Percentiles rank a stretch among this genome's conserved stretches.
phyloP scores from a whole-genome alignment of 805 yeast species.

The Wickerhamiella cacticola region DNA sequence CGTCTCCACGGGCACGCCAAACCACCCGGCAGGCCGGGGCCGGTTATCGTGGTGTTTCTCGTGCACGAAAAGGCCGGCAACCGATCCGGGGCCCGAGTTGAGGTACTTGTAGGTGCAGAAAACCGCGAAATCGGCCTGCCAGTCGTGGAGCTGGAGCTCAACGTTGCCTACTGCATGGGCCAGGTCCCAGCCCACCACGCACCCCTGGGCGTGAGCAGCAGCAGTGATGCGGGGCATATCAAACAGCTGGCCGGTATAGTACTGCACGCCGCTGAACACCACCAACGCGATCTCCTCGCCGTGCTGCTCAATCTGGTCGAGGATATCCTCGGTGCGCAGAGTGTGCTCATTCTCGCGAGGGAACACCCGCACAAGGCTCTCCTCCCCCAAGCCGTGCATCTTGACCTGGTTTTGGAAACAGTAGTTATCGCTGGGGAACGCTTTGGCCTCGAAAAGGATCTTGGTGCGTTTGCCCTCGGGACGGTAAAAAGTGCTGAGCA shows the following conservation, averaged over 20 bases:
- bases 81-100: slow-evolving; percentile 88
- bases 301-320: slow-evolving; percentile 42
- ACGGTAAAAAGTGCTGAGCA: slow-evolving; percentile 60
- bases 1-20: slow-evolving; percentile 69
- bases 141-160: slow-evolving; percentile 61
- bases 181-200: slow-evolving; percentile 75
- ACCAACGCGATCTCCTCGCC: slow-evolving; percentile 57
- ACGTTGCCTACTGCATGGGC: slow-evolving; percentile 94
- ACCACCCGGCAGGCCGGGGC: slow-evolving; percentile 90
- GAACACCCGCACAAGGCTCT: slow-evolving; percentile 49
- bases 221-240: slow-evolving; percentile 61
- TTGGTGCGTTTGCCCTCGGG: slow-evolving; percentile 50
- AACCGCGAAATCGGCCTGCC: slow-evolving; percentile 87
- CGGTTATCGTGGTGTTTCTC: slow-evolving; percentile 32
- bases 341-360: slow-evolving; percentile 49
- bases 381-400: slow-evolving; percentile 43
- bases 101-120: slow-evolving; percentile 91
- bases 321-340: slow-evolving; percentile 51
- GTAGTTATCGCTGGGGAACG: slow-evolving; percentile 88
- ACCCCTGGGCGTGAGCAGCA: slow-evolving; percentile 42
- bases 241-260: slow-evolving; percentile 81
- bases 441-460: slow-evolving; percentile 71
- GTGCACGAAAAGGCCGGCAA: slow-evolving; percentile 76
- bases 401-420: slow-evolving; percentile 64
- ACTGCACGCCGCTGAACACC: slow-evolving; percentile 80